Evolutionary conservation across 495 filamentous ascomycete species (phyloP), one percentile per base, ranked within the genome.

Genomic region (Tuber borchii): DNA sequence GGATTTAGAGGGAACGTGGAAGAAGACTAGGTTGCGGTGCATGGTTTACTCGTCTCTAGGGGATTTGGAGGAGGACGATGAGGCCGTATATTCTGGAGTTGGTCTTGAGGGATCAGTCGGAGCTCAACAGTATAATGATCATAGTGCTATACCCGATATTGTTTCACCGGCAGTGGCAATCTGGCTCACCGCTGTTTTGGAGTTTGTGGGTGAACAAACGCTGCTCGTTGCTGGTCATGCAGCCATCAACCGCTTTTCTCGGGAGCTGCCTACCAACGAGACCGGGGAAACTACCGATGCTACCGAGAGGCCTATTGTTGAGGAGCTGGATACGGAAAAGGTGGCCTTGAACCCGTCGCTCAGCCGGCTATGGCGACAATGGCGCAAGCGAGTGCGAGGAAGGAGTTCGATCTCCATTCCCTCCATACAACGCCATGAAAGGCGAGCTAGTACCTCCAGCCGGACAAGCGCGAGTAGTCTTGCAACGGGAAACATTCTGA

Each of bases 11-110:
- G 86, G 91, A 70, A 90, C 93, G 20, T 99, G 94, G 94, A 97
- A 93, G 84, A 88, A 94, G 72, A 94, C 93, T 1, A 90, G 96
- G 71, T 85, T 99, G 74, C 89, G 95, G 73, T 95, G 94, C 82
- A 98, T 99, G 96, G 95, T 98, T 26, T 98, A 98, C 83, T 98
- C 93, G 10, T 93, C 94, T 17, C 85, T 99, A 20, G 96, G 96
- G 39, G 95, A 99, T 80, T 90, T 99, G 88, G 96, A 99, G 84
- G 93, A 97, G 79, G 96, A 98, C 72, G 95, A 99, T 83, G 93
- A 97, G 85, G 86, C 75, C 85, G 87, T 83, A 81, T 87, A 81
- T 73, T 69, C 71, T 26, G 81, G 75, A 74, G 73, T 73, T 77
- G 78, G 71, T 22, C 74, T 79, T 68, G 81, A 83, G 74, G 82